Evolutionary conservation across 2,329 filamentous ascomycete genomes (phyloP), one percentile per base, ranked within the genome.

Genomic region (Ophiostoma tasmaniense): DNA sequence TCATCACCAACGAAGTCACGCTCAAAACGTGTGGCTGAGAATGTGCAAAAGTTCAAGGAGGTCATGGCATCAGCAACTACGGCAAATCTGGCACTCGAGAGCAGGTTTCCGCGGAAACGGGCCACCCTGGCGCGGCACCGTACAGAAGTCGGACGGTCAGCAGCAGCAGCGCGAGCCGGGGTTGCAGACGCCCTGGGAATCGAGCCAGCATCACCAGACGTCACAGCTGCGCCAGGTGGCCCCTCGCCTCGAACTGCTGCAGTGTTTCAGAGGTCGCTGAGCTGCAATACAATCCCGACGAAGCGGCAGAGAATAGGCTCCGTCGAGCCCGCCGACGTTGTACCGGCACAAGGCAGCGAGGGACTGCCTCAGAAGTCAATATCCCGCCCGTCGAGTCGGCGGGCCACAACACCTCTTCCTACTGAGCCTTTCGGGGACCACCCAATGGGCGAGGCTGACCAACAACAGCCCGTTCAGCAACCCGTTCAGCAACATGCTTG

Each of bases 41-140:
- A 90, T 73, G 78, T 88, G 52, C 84, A 86, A 74, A 82, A 83
- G 71, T 78, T 89, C 59, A 83, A 85, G 52, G 81, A 84, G 68
- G 81, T 85, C 0, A 77, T 91, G 61, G 88, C 85, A 72, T 90
- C 89, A 0, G 88, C 89, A 14, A 88, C 89, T 11, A 86, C 89
- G 14, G 68, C 71, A 52, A 64, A 66, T 37, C 22, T 55, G 45
- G 65, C 66, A 1, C 66, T 66, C 11, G 64, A 52, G 28, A 37
- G 52, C 33, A 37, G 42, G 13, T 28, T 67, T 76, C 77, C 1
- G 14, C 64, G 50, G 10, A 59, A 77, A 76, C 42, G 76, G 78
- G 68, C 25, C 45, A 35, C 66, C 79, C 79, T 72, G 80, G 79
- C 64, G 82, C 61, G 69, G 20, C 52, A 70, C 62, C 45, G 69